These are phyloP conservation scores for Acer yangbiense DNA, from an alignment of 345 rosid species.

Conservation along the genomic window DNA sequence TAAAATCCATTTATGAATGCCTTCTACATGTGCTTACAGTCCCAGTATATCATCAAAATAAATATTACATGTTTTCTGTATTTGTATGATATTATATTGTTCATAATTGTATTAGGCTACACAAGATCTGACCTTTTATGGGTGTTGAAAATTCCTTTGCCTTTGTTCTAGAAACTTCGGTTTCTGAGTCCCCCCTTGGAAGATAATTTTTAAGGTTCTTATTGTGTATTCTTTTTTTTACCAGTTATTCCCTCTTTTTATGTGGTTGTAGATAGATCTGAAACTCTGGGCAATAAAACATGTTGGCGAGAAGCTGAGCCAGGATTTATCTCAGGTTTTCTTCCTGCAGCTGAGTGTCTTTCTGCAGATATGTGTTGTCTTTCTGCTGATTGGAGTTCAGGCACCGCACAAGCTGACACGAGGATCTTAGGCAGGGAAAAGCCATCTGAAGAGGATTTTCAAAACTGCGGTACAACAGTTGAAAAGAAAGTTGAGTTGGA, in stretches of 20 bases:
- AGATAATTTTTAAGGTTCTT: not conserved
- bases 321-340: not conserved
- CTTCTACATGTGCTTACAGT: not conserved
- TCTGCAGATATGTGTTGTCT: constrained; percentile 19
- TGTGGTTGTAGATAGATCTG: constrained; percentile 10
- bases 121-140: not conserved
- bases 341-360: constrained; percentile 15
- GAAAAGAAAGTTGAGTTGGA: constrained; percentile 20
- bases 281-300: not conserved
- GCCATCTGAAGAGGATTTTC: constrained; percentile 19
- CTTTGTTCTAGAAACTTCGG: not conserved
- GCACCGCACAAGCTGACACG: not conserved
- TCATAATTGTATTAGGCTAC: not conserved
- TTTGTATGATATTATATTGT: not conserved
- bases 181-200: not conserved
- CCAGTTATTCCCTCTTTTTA: not conserved
- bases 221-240: not conserved
- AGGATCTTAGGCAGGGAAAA: not conserved
- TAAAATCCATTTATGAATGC: not conserved
- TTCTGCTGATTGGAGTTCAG: constrained; percentile 1
- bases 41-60: not conserved
- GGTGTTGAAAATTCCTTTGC: not conserved
- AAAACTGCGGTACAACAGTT: constrained; percentile 5
- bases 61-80: not conserved
- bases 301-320: not conserved